Conservation (phyloP, 805 yeast species). For the Wickerhamomyces bovis region DNA sequence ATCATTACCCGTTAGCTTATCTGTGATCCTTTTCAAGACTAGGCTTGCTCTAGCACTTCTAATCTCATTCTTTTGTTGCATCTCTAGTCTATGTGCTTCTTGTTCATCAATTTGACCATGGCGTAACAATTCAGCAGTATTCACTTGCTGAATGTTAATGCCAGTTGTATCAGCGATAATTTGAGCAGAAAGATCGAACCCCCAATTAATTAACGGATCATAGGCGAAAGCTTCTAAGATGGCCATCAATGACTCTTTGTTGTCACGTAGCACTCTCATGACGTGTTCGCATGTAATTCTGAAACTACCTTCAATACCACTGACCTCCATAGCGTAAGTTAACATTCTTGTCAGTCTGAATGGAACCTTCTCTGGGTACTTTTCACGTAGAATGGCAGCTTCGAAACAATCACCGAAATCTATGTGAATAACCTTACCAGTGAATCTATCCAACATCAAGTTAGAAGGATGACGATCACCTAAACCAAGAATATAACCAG, state of each 20-base stretch:
- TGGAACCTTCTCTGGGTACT: conserved; percentile 97
- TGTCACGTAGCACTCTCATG: conserved; percentile 88
- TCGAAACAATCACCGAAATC: conserved; percentile 99
- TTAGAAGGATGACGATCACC: conserved; percentile 99
- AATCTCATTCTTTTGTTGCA: conserved; percentile 62
- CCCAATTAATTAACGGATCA: conserved; percentile 98
- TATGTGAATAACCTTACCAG: conserved; percentile 95
- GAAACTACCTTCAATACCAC: conserved; percentile 97
- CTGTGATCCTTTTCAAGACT: conserved; percentile 84
- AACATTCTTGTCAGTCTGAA: conserved; percentile 95
- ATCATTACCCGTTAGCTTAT: conserved; percentile 91
- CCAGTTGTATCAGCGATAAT: conserved; percentile 73
- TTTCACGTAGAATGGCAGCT: conserved; percentile 93
- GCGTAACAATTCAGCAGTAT: conserved; percentile 64
- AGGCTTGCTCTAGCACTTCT: conserved; percentile 87
- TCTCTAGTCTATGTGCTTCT: conserved; percentile 65
- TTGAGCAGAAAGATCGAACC: conserved; percentile 85
- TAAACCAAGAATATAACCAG: conserved; percentile 90
- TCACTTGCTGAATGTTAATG: conserved; percentile 57
- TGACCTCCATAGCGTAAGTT: conserved; percentile 97
- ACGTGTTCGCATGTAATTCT: conserved; percentile 96
- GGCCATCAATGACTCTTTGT: conserved; percentile 96
- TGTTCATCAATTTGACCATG: conserved; percentile 71
- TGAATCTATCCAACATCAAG: conserved; percentile 86
- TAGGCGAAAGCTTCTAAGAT: conserved; percentile 96